Conservation (phyloP, 805 yeast species). For the Candida xiaguanensis region DNA sequence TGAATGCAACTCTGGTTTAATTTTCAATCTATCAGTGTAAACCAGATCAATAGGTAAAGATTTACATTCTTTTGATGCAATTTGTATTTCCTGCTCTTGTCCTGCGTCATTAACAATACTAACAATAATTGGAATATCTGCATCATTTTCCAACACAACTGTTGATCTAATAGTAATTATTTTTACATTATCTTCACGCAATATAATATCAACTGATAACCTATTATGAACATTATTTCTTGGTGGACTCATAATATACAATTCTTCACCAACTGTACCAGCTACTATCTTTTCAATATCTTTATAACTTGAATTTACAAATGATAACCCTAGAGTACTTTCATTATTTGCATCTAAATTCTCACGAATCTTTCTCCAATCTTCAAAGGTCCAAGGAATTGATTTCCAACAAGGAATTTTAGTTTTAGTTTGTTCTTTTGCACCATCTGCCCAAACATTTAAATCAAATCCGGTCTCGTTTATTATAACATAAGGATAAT, state of each 20-base stretch:
- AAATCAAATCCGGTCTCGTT: constrained; percentile 85
- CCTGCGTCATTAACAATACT: constrained; percentile 30
- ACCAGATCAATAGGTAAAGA: constrained; percentile 75
- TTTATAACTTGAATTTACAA: constrained; percentile 55
- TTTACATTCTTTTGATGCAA: constrained; percentile 54
- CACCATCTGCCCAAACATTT: constrained; percentile 75
- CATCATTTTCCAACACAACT: constrained; percentile 57
- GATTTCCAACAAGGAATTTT: constrained; percentile 45
- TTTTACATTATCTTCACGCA: constrained; percentile 77
- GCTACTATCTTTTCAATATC: constrained; percentile 58
- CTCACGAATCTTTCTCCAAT: constrained; percentile 86
- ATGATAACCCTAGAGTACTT: constrained; percentile 58
- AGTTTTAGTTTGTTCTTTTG: constrained; percentile 20
- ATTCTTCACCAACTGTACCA: constrained; percentile 77
- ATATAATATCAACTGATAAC: constrained; percentile 62
- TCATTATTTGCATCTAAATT: constrained; percentile 63
- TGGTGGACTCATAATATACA: constrained; percentile 65
- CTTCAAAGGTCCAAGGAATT: constrained; percentile 89
- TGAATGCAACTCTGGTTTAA: constrained; percentile 59
- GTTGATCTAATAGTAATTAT: constrained; percentile 76
- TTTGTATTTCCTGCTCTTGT: constrained; percentile 19
- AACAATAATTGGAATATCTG: constrained; percentile 56
- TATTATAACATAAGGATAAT: constrained; percentile 73
- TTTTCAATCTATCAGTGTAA: constrained; percentile 50
- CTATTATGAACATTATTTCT: constrained; percentile 64